Evolutionary conservation across 192 early-diverging fungal species (phyloP).

Genomic region (Coemansia sp.): DNA sequence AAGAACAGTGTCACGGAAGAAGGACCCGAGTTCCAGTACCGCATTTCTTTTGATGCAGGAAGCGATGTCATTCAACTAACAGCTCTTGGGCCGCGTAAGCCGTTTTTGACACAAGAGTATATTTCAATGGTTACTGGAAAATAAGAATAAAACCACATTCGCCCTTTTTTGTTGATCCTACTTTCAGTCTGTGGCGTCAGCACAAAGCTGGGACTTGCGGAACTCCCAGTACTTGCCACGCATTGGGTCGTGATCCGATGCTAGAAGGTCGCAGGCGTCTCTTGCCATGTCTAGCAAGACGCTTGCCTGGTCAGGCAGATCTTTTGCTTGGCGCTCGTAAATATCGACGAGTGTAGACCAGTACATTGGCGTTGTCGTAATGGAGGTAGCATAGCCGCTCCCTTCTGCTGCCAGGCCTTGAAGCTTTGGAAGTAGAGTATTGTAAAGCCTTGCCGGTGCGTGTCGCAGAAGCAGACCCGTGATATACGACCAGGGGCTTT

Average conservation of each 20-base stretch:
- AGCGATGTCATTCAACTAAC: conserved; percentile 17
- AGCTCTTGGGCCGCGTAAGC: conserved; percentile 7
- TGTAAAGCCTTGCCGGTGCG: conserved; percentile 32
- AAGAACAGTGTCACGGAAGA: conserved; percentile 17
- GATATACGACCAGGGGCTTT: conserved; percentile 92
- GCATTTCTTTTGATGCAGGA: conserved; percentile 31
- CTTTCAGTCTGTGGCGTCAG: neutral
- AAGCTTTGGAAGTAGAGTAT: conserved; percentile 35
- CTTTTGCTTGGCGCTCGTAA: conserved; percentile 35
- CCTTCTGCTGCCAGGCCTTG: conserved; percentile 24
- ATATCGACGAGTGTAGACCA: conserved; percentile 52
- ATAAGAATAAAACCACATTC: neutral
- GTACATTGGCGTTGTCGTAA: conserved; percentile 39
- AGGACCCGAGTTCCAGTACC: conserved; percentile 41
- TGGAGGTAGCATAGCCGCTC: conserved; percentile 14
- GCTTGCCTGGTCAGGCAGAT: conserved; percentile 8
- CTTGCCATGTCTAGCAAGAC: conserved; percentile 18
- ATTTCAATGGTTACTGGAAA: conserved; percentile 9
- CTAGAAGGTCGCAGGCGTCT: conserved; percentile 30
- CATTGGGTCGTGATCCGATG: conserved; percentile 32
- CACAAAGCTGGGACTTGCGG: conserved; percentile 23
- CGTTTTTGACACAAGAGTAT: conserved; percentile 41
- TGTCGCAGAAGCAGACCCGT: conserved; percentile 60
- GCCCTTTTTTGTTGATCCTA: neutral
- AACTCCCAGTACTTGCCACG: conserved; percentile 48